phyloP scores from a whole-genome alignment of 2,329 filamentous ascomycete species.

The Hypoxylon sp. region DNA sequence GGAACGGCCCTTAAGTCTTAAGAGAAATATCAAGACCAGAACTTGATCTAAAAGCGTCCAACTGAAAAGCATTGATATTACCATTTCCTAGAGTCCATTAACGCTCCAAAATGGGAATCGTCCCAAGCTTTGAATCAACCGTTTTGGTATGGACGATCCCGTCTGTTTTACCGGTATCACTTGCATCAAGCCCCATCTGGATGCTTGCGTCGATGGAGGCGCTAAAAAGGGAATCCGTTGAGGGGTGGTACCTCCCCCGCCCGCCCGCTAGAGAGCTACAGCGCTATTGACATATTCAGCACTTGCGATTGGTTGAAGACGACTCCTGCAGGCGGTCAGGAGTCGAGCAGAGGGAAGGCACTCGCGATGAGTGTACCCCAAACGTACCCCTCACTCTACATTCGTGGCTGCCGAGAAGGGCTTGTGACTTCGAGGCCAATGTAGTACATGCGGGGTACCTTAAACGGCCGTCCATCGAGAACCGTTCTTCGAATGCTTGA shows the following conservation, averaged over 20 bases:
- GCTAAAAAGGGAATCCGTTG: slow-evolving; percentile 29
- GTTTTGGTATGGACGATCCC: slow-evolving; percentile 12
- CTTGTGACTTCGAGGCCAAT: slow-evolving; percentile 25
- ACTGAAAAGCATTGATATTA: background rate
- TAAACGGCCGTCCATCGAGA: slow-evolving; percentile 9
- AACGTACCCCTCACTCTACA: slow-evolving; percentile 37
- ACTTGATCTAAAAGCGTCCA: background rate
- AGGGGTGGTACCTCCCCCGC: slow-evolving; percentile 17
- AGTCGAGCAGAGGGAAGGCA: slow-evolving; percentile 16
- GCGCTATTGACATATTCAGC: slow-evolving; percentile 30
- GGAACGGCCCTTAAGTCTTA: too few relatives aligned
- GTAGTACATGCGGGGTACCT: slow-evolving; percentile 43
- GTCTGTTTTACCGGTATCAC: slow-evolving; percentile 35
- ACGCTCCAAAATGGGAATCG: background rate
- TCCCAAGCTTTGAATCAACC: background rate
- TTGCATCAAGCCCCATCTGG: slow-evolving; percentile 29
- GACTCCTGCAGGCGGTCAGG: slow-evolving; percentile 29
- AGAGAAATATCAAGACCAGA: background rate
- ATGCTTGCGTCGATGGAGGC: slow-evolving; percentile 35
- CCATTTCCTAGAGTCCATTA: background rate
- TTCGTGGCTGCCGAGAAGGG: slow-evolving; percentile 22
- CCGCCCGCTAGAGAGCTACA: slow-evolving; percentile 20
- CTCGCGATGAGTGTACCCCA: slow-evolving; percentile 24
- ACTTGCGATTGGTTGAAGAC: slow-evolving; percentile 28
- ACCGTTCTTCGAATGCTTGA: slow-evolving; percentile 12